Evolutionary conservation across 1,284 basidiomycete species (phyloP).

Genomic region (Cryptococcus sp.): DNA sequence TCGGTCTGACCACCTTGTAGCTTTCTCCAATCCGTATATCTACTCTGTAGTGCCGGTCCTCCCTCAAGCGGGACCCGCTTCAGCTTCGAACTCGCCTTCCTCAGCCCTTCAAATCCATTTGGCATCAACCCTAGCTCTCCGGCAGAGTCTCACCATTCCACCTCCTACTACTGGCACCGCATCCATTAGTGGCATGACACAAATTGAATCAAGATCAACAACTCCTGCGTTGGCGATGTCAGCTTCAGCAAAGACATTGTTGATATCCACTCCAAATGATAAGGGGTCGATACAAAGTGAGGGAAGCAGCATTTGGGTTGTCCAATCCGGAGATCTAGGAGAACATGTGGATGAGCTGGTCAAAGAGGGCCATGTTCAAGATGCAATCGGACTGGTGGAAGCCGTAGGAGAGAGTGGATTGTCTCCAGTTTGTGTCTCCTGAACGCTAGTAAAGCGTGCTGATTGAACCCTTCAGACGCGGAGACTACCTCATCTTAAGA

Average conservation of each 20-base stretch:
- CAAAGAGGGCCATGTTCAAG: conserved; percentile 63
- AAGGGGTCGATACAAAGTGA: conserved; percentile 58
- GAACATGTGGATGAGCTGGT: conserved; percentile 84
- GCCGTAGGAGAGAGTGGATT: conserved; percentile 59
- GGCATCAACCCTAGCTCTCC: conserved; percentile 61
- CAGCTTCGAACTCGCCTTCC: conserved; percentile 43
- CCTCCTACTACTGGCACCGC: conserved; percentile 21
- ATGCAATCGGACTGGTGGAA: conserved; percentile 76
- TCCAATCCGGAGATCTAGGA: conserved; percentile 67
- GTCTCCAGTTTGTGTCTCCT: conserved; percentile 58
- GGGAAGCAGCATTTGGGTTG: conserved; percentile 72
- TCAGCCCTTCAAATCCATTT: conserved; percentile 73
- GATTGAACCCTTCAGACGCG: conserved; percentile 9
- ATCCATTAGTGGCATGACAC: conserved; percentile 6
- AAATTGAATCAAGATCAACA: conserved; percentile 20
- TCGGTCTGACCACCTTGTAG: conserved; percentile 48
- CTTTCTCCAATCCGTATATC: conserved; percentile 76
- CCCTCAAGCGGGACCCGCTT: conserved; percentile 33
- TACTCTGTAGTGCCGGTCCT: conserved; percentile 67
- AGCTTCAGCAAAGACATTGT: conserved; percentile 44
- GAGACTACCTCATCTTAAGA: conserved; percentile 58
- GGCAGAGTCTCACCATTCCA: conserved; percentile 66
- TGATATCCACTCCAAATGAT: conserved; percentile 70
- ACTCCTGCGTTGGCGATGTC: conserved; percentile 53
- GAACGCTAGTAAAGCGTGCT: not conserved